Evolutionary conservation across 2,329 filamentous ascomycete genomes (phyloP).

Genomic region (Immersiporthe knoxdaviesiana): DNA sequence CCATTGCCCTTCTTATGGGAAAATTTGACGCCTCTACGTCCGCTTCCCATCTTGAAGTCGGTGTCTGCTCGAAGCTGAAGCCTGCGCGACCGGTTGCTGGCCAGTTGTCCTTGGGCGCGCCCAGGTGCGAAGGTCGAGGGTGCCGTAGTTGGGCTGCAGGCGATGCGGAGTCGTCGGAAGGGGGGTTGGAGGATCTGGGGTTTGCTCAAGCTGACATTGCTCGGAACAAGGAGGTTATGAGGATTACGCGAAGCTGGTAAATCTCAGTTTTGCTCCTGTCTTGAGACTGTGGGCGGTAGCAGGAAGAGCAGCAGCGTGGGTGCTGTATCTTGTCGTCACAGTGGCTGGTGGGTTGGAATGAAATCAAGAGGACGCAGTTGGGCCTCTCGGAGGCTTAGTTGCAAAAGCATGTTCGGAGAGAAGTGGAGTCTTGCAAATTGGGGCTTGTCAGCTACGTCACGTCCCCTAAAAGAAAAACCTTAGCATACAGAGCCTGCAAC

Average conservation of each 20-base stretch:
- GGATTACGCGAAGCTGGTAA: neutral
- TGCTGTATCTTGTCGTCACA: neutral
- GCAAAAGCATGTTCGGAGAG: conserved; percentile 13
- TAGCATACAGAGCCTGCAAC: neutral
- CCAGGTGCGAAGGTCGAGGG: neutral
- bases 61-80: conserved; percentile 6
- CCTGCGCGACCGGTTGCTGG: neutral
- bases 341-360: neutral
- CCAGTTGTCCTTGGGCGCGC: neutral
- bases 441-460: conserved; percentile 17
- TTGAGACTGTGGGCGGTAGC: neutral
- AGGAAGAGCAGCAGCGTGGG: neutral
- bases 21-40: conserved; percentile 59
- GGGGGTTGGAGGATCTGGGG: conserved; percentile 1
- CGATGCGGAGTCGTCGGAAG: conserved; percentile 11
- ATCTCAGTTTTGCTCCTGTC: neutral
- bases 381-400: conserved; percentile 2
- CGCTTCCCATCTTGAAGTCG: conserved; percentile 38
- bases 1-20: conserved; percentile 55
- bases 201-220: conserved; percentile 20
- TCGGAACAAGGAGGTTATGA: neutral
- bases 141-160: neutral
- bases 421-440: conserved; percentile 18
- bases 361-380: conserved; percentile 5
- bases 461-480: neutral